Evolutionary conservation across 2,329 filamentous ascomycete genomes (phyloP).

Genomic region (Diaporthe aspalathi): DNA sequence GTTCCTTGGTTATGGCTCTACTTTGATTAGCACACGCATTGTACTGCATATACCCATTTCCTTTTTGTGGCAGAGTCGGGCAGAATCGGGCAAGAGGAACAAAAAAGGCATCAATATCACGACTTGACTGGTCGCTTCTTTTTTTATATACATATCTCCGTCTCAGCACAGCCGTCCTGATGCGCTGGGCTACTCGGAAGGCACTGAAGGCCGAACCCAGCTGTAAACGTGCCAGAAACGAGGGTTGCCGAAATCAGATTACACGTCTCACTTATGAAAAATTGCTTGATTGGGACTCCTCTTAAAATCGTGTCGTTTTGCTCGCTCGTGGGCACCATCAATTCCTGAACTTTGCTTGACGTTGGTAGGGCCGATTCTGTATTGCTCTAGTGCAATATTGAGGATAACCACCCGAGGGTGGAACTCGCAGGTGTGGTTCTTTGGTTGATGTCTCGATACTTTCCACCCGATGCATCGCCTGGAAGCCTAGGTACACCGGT

Average conservation of each 20-base stretch:
- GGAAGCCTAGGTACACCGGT: too few relatives aligned
- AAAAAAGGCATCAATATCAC: neutral
- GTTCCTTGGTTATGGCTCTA: neutral
- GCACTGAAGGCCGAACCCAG: neutral
- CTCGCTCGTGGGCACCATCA: too few relatives aligned
- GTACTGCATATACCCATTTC: conserved; percentile 37
- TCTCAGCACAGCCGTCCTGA: neutral
- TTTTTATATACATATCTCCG: conserved; percentile 21
- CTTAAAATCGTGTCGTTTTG: too few relatives aligned
- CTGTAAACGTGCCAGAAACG: neutral
- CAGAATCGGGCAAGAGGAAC: neutral
- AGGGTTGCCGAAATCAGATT: neutral
- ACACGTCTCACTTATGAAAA: neutral
- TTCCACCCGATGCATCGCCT: accelerated
- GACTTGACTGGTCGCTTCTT: conserved; percentile 2
- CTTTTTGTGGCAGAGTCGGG: conserved; percentile 9
- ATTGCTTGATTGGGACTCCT: neutral
- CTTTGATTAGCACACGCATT: neutral
- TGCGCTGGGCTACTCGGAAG: neutral
- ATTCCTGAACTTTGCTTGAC: neutral
- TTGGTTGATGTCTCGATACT: neutral
- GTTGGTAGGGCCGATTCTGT: neutral
- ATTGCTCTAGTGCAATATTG: neutral
- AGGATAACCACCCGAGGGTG: neutral
- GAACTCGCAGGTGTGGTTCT: neutral